phyloP scores from a whole-genome alignment of 1,284 basidiomycete genomes.

The Caloboletus inedulis region DNA sequence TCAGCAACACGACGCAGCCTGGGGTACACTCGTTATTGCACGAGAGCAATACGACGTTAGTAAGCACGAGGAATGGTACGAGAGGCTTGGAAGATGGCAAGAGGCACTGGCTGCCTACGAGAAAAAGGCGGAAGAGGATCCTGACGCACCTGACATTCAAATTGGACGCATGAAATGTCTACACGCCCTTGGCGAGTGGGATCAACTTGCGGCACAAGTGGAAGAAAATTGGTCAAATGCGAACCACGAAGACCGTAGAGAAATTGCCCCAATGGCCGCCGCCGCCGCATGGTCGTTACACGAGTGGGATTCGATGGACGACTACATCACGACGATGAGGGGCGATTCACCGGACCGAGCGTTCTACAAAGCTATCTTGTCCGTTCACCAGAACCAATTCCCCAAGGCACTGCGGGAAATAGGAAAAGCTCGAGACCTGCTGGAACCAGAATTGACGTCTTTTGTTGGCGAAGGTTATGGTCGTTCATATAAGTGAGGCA shows the following conservation, averaged over 20 bases:
- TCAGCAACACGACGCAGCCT: conserved; percentile 95
- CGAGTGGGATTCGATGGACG: conserved; percentile 99
- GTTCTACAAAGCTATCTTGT: conserved; percentile 95
- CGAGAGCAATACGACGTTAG: conserved; percentile 82
- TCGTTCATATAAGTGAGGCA: conserved; percentile 86
- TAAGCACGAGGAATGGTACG: conserved; percentile 97
- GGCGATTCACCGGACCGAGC: conserved; percentile 91
- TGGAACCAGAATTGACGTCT: conserved; percentile 90
- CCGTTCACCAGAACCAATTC: conserved; percentile 96
- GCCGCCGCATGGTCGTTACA: conserved; percentile 96
- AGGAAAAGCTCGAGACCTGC: conserved; percentile 88
- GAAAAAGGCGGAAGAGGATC: conserved; percentile 69
- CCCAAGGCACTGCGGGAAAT: conserved; percentile 89
- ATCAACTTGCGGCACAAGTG: conserved; percentile 83
- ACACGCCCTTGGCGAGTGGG: conserved; percentile 99
- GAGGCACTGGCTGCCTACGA: conserved; percentile 91
- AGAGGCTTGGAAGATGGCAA: conserved; percentile 95
- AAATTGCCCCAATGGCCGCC: conserved; percentile 95
- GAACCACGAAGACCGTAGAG: conserved; percentile 79
- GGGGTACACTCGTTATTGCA: conserved; percentile 89
- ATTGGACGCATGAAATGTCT: conserved; percentile 94
- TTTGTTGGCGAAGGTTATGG: conserved; percentile 96
- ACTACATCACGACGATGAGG: conserved; percentile 95
- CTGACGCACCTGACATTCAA: conserved; percentile 68
- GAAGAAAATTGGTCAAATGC: conserved; percentile 89